These are phyloP conservation scores for Fusarium sp. DNA, from an alignment of 2,329 filamentous ascomycete species.

Conservation along the genomic window DNA sequence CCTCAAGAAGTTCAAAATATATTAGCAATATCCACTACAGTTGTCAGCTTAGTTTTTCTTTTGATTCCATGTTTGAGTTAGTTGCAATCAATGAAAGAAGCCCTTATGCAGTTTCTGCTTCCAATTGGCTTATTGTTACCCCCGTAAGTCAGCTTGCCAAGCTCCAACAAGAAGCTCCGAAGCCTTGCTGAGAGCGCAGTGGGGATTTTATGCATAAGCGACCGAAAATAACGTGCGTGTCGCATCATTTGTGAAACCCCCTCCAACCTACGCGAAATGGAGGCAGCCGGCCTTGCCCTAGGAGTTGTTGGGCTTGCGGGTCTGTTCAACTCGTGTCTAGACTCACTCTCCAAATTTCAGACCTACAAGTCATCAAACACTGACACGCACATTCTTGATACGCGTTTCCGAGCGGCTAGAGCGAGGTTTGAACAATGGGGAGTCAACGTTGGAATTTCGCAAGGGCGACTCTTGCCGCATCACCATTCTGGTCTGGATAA, in stretches of 20 bases:
- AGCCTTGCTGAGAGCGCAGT: background rate
- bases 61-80: too few species aligned
- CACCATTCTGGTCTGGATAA: background rate
- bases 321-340: constrained; percentile 41
- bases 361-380: constrained; percentile 21
- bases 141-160: too few species aligned
- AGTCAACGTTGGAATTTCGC: constrained; percentile 27
- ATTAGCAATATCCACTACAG: too few species aligned
- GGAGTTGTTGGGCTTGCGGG: constrained; percentile 22
- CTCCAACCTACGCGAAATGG: background rate
- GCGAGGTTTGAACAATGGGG: constrained; percentile 45
- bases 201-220: background rate
- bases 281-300: background rate
- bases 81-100: too few species aligned
- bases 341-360: constrained; percentile 33
- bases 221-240: too few species aligned
- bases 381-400: constrained; percentile 30
- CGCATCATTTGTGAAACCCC: too few species aligned
- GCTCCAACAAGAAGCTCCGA: too few species aligned
- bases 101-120: fast-evolving
- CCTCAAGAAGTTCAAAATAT: too few species aligned
- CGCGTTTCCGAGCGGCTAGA: constrained; percentile 24
- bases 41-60: too few species aligned
- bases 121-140: background rate
- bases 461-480: background rate